These are phyloP conservation scores for Cyphellophora europaea DNA, from an alignment of 2,329 filamentous ascomycete species.

Conservation along the genomic window DNA sequence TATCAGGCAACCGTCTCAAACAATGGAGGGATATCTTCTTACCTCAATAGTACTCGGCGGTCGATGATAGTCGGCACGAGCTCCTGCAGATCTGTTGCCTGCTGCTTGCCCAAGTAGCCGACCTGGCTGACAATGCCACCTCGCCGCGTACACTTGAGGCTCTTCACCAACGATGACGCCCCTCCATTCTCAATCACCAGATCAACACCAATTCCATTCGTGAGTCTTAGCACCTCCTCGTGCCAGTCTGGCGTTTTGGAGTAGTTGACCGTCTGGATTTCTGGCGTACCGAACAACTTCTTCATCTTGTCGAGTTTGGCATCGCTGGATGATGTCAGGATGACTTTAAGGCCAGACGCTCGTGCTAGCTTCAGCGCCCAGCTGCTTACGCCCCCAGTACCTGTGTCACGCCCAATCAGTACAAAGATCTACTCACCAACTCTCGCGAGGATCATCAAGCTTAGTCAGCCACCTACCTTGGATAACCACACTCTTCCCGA, in stretches of 20 bases:
- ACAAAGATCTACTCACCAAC: no score
- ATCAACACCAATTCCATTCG: slow-evolving; percentile 26
- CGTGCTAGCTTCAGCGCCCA: slow-evolving; percentile 27
- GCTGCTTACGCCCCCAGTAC: slow-evolving; percentile 27
- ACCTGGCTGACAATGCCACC: slow-evolving; percentile 35
- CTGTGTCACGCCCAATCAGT: slow-evolving; percentile 26
- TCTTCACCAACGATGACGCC: slow-evolving; percentile 27
- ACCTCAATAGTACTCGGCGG: slow-evolving; percentile 25
- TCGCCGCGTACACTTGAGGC: slow-evolving; percentile 30
- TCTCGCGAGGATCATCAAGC: no score
- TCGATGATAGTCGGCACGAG: slow-evolving; percentile 30
- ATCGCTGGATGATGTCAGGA: slow-evolving; percentile 30
- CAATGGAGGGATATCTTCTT: slow-evolving; percentile 2
- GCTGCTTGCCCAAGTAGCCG: slow-evolving; percentile 30
- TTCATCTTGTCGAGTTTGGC: slow-evolving; percentile 23
- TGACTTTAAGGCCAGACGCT: slow-evolving; percentile 25
- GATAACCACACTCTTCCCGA: no score
- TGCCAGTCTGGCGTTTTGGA: slow-evolving; percentile 22
- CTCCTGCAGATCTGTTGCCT: slow-evolving; percentile 24
- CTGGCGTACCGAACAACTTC: slow-evolving; percentile 16
- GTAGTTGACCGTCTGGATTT: slow-evolving; percentile 26
- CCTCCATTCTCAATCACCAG: slow-evolving; percentile 33
- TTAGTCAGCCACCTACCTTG: no score
- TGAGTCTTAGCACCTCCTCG: slow-evolving; percentile 24
- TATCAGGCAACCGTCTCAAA: slow-evolving; percentile 3